These are phyloP conservation scores for Arthrobotrys sinensis DNA, from an alignment of 2,329 filamentous ascomycete genomes.

Conservation along the genomic window DNA sequence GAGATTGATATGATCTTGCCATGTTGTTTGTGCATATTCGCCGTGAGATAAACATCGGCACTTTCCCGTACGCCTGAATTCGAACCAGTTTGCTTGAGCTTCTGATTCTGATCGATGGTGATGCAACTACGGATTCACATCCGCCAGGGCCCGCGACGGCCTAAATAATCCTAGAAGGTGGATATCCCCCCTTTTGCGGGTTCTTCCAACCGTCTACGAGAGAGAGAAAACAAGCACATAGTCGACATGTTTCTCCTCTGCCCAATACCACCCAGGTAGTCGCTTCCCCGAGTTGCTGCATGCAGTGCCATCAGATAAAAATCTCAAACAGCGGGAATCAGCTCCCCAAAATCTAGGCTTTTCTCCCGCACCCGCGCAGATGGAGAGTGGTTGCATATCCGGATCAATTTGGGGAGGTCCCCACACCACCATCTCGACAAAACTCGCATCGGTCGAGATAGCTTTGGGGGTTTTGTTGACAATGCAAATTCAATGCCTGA, in stretches of 20 bases:
- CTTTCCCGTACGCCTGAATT: slow-evolving; percentile 5
- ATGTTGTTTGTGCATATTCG: neutral
- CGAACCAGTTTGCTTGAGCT: neutral
- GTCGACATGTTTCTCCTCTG: slow-evolving; percentile 24
- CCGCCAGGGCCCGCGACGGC: neutral
- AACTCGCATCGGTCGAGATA: slow-evolving; percentile 11
- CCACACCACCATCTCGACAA: slow-evolving; percentile 52
- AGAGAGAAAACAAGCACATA: slow-evolving; percentile 1
- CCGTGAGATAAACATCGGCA: slow-evolving; percentile 22
- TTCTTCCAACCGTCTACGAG: slow-evolving; percentile 18
- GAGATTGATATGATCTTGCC: slow-evolving; percentile 1
- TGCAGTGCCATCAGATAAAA: slow-evolving; percentile 42
- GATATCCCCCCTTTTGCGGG: slow-evolving; percentile 27
- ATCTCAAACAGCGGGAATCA: slow-evolving; percentile 40
- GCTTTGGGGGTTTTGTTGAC: slow-evolving; percentile 16
- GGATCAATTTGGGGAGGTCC: slow-evolving; percentile 54
- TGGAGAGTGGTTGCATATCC: slow-evolving; percentile 60
- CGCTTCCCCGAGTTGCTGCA: neutral
- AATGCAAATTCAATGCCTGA: neutral
- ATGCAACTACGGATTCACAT: slow-evolving; percentile 3
- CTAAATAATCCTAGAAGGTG: neutral
- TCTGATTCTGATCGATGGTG: slow-evolving; percentile 19
- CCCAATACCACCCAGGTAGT: neutral
- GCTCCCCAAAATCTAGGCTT: slow-evolving; percentile 59
- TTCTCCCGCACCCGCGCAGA: slow-evolving; percentile 61